A percentile compares a stretch with the other conserved stretches of the same genome.
phyloP scores from a whole-genome alignment of 768 basidiomycete species.

The Mycena metata region DNA sequence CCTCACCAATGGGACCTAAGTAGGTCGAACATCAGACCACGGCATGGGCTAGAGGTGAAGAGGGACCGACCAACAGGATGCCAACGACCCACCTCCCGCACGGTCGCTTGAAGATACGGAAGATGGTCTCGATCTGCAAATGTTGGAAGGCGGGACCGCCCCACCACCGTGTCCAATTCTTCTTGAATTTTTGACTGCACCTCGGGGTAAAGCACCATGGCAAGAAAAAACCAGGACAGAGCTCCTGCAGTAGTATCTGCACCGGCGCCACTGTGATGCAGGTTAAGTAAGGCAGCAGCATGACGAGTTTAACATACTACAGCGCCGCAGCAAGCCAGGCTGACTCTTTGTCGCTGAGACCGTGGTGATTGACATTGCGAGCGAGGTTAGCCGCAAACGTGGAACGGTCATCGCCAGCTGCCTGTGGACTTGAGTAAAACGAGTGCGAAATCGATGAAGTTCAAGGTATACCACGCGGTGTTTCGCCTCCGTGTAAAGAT shows the following conservation, averaged over 20 bases:
- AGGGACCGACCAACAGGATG: slow-evolving; percentile 19
- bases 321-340: not conserved
- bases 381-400: not conserved
- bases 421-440: not conserved
- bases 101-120: slow-evolving; percentile 54
- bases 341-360: not conserved
- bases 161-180: slow-evolving; percentile 56
- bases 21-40: too few species aligned
- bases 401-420: not conserved
- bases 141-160: slow-evolving; percentile 52
- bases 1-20: too few species aligned
- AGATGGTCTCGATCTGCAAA: slow-evolving; percentile 52
- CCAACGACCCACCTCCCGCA: slow-evolving; percentile 56
- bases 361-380: not conserved
- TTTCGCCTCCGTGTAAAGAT: slow-evolving; percentile 40
- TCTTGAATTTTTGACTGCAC: slow-evolving; percentile 52
- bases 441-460: not conserved
- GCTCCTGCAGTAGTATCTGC: not conserved
- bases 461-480: not conserved
- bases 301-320: not conserved
- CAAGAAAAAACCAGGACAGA: not conserved
- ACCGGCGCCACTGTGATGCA: not conserved
- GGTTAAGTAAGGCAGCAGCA: not conserved
- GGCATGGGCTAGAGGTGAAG: too few species aligned
- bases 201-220: not conserved